Conservation (phyloP, 164 flowering plant species). For the Buxus sempervirens region DNA sequence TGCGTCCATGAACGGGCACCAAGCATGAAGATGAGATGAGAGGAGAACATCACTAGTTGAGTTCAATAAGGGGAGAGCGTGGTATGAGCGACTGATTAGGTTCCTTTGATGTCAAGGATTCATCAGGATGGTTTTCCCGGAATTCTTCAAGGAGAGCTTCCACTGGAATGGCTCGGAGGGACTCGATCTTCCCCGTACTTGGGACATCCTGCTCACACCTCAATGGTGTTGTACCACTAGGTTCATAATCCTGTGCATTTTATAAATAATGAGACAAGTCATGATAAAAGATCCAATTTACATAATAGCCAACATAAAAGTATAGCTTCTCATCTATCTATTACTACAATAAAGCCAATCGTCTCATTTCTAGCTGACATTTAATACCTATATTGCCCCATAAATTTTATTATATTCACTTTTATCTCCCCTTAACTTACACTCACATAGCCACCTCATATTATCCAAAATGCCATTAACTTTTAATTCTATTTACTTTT, state of each 20-base stretch:
- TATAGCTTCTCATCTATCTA: too few species aligned
- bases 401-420: too few species aligned
- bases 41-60: conserved; percentile 36
- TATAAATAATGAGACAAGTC: not conserved
- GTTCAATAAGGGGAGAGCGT: conserved; percentile 65
- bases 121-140: conserved; percentile 69
- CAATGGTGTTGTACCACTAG: conserved; percentile 76
- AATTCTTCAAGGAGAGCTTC: conserved; percentile 75
- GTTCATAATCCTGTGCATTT: conserved; percentile 72
- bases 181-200: conserved; percentile 65
- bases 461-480: too few species aligned
- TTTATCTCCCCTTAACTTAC: too few species aligned
- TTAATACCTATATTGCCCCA: too few species aligned
- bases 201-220: conserved; percentile 68
- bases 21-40: not conserved
- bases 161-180: conserved; percentile 76
- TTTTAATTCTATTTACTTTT: too few species aligned
- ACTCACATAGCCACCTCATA: too few species aligned
- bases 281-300: too few species aligned
- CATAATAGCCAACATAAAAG: not conserved
- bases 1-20: not conserved
- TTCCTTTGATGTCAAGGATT: conserved; percentile 51
- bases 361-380: too few species aligned
- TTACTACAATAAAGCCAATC: too few species aligned
- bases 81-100: conserved; percentile 61